A percentile compares a stretch with the other conserved stretches of the same genome.
These are phyloP conservation scores for Bipolaris cookei DNA, from an alignment of 2,329 filamentous ascomycete species.

Conservation along the genomic window DNA sequence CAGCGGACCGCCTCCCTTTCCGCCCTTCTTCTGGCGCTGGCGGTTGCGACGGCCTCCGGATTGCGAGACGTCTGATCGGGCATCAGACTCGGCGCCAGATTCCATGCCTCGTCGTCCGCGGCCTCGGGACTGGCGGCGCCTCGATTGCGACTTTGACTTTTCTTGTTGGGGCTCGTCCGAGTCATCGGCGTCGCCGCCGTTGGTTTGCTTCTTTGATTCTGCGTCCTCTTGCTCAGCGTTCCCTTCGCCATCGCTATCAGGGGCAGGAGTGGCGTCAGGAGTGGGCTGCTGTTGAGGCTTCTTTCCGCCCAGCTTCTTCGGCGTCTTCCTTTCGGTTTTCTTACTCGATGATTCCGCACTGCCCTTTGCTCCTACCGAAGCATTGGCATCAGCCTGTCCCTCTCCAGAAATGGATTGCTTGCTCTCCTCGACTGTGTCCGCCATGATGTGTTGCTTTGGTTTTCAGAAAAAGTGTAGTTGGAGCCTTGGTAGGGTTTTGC, in stretches of 20 bases:
- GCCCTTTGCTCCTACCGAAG: slow-evolving; percentile 46
- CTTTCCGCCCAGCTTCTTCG: slow-evolving; percentile 58
- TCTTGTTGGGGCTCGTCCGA: slow-evolving; percentile 57
- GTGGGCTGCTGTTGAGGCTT: slow-evolving; percentile 54
- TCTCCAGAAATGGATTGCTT: slow-evolving; percentile 47
- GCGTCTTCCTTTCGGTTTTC: slow-evolving; percentile 56
- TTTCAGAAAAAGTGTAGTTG: slow-evolving; percentile 11
- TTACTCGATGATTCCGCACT: slow-evolving; percentile 51
- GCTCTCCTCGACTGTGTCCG: slow-evolving; percentile 48
- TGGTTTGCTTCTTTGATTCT: slow-evolving; percentile 41
- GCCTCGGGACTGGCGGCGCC: slow-evolving; percentile 58
- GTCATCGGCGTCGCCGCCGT: slow-evolving; percentile 47
- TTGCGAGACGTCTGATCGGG: slow-evolving; percentile 61
- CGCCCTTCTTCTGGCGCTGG: slow-evolving; percentile 57
- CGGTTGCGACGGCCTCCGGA: slow-evolving; percentile 63
- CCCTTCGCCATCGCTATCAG: slow-evolving; percentile 52
- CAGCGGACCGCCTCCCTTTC: slow-evolving; percentile 57
- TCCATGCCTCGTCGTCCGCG: slow-evolving; percentile 55
- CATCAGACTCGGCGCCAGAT: slow-evolving; percentile 61
- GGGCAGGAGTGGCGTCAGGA: slow-evolving; percentile 56
- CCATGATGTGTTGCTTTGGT: slow-evolving; percentile 39
- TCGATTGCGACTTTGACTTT: slow-evolving; percentile 53
- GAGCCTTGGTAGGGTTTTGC: slow-evolving; percentile 18
- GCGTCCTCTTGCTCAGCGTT: slow-evolving; percentile 53
- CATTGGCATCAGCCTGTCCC: slow-evolving; percentile 48